These are phyloP conservation scores for Gnomoniopsis smithogilvyi DNA, from an alignment of 2,329 filamentous ascomycete genomes.

Conservation along the genomic window DNA sequence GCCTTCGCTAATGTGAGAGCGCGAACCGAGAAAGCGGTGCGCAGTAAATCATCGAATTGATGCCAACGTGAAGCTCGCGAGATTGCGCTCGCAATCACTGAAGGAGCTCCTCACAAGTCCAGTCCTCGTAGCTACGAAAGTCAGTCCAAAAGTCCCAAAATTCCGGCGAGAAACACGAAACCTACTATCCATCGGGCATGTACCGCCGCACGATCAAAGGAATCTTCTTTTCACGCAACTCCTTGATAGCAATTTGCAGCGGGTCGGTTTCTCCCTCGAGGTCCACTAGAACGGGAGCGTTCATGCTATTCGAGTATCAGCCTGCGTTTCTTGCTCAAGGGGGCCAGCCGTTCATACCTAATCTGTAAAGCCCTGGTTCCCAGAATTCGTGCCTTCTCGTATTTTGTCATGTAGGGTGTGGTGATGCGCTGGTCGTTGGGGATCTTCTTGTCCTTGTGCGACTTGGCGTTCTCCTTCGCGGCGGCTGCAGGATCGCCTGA, in stretches of 20 bases:
- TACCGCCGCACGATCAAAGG: constrained; percentile 93
- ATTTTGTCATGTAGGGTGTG: constrained; percentile 99
- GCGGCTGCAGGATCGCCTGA: constrained; percentile 61
- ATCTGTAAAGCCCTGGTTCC: constrained; percentile 94
- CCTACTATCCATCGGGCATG: constrained; percentile 93
- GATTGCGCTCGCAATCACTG: constrained; percentile 36
- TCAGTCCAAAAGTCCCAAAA: background rate
- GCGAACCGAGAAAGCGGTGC: constrained; percentile 10
- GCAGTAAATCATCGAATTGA: constrained; percentile 3
- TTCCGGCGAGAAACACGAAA: constrained; percentile 21
- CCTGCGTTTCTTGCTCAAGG: background rate
- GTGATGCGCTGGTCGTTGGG: constrained; percentile 83
- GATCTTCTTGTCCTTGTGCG: constrained; percentile 80
- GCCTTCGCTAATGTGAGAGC: constrained; percentile 29
- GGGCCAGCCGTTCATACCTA: constrained; percentile 56
- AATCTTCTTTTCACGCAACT: constrained; percentile 97
- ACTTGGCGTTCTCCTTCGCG: constrained; percentile 53
- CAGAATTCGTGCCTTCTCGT: constrained; percentile 89
- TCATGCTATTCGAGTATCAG: constrained; percentile 65
- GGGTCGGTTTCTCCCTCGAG: constrained; percentile 97
- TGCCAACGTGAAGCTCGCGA: background rate
- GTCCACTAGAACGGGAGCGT: constrained; percentile 93
- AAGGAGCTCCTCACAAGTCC: constrained; percentile 95
- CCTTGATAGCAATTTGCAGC: constrained; percentile 95
- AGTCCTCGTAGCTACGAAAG: constrained; percentile 84